Base-by-base conservation (phyloP, 805 yeast species). In the Hanseniaspora vineae region DNA sequence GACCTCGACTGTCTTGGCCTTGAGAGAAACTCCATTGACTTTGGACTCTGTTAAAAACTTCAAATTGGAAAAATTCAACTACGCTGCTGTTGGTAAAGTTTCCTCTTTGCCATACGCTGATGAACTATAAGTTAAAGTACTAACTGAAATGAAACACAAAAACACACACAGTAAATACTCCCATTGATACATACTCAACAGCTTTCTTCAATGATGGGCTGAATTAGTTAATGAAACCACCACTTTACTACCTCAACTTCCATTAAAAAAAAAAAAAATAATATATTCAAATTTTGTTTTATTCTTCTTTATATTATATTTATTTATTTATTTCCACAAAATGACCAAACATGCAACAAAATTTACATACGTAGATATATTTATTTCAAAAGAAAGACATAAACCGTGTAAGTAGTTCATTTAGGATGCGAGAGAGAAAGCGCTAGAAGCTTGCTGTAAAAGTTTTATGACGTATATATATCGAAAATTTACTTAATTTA, bases 81-180 rank as follows among this genome's bases (percentile, higher is more conserved):
- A 84, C 62, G 92, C 82, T 55, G 96, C 92, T 53, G 81, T 86
- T 52, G 98, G 97, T 69, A 82, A 87, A 67, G 78, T 82, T 52
- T 81, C 80, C 62, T 79, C 78, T 55, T 78, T 90, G 70, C 97
- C 98, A 61, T 84, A 73, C 67, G 81, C 83, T 59, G 88, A 84
- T 67, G 96, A 92, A 72, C 81, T 90, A 69, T 84, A 83, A 66
- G 46, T 31, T 33, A 31, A n/a, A n/a, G n/a, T n/a, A n/a, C n/a
- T n/a, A n/a, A n/a, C n/a, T n/a, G n/a, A n/a, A n/a, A n/a, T n/a
- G n/a, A n/a, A n/a, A n/a, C n/a, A n/a, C n/a, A n/a, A n/a, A n/a
- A n/a, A n/a, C n/a, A n/a, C n/a, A n/a, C n/a, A n/a, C n/a, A n/a
- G n/a, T 13, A 35, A 35, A 35, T 35, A 35, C n/a, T 35, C 42